Base-by-base conservation (phyloP, 768 basidiomycete genomes). In the Favolaschia claudopus region DNA sequence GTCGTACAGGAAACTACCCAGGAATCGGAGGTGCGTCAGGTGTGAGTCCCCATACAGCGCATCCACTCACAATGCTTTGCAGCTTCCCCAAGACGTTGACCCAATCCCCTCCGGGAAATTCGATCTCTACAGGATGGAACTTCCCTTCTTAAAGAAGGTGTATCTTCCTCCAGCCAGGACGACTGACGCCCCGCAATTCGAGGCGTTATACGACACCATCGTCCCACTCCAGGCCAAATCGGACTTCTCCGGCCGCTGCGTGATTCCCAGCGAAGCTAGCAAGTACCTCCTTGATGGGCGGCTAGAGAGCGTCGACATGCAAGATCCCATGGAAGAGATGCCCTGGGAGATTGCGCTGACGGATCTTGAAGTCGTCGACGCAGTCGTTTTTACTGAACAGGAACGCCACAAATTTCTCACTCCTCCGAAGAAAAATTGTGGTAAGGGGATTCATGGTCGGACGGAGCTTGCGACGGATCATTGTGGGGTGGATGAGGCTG, bases 121-220 rank as follows among this genome's bases (percentile, higher is more conserved):
- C 32, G 77, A 79, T 65, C 34, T 78, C 43, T 78, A 79, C 52
- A 69, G 64, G 25, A 79, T 77, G 76, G 69, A 70, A 28, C 62
- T 79, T 24, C 70, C 76, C 8, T 74, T 72, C 62, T 71, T 78
- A 24, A 48, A 60, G 62, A 74, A 70, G 32, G 66, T 69, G 28
- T 78, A 71, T 60, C 47, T 70, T 17, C 74, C 76, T 3, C 32
- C 50, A 4, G 70, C 67, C 14, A 68, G 62, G n/a, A 62, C 62
- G 19, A n/a, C n/a, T n/a, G n/a, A n/a, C n/a, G 47, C 64, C 7
- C 70, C 73, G 6, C 45, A 72, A 39, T 72, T 70, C 19, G 67
- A 70, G 15, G 67, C 65, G 1, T 62, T 78, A 20, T 72, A 79
- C 45, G 63, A 77, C 7, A 34, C 25, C 4, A 51, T 78, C 39